A percentile compares a stretch with the other conserved stretches of the same genome.
phyloP scores from a whole-genome alignment of 345 rosid genomes.

The Populus pruinosa region DNA sequence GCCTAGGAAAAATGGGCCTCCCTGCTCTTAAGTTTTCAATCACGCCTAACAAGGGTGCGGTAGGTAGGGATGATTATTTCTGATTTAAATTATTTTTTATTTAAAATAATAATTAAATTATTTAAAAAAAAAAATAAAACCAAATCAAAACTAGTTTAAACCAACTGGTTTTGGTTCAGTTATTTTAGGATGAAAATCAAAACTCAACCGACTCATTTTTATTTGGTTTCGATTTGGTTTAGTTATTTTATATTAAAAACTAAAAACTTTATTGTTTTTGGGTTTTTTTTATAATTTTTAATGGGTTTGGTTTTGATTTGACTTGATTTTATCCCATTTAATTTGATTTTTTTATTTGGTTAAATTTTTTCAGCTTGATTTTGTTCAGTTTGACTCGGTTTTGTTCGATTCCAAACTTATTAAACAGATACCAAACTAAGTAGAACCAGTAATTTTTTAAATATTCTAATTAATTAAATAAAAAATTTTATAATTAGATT shows the following conservation, averaged over 20 bases:
- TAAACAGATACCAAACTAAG: accelerated
- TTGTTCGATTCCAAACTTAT: accelerated
- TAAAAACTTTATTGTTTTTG: too few species aligned
- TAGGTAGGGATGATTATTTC: too few species aligned
- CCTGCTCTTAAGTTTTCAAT: background rate
- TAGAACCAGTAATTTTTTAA: accelerated
- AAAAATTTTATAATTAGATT: accelerated
- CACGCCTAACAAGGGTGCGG: accelerated
- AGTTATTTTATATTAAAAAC: too few species aligned
- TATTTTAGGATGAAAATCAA: accelerated
- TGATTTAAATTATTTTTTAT: accelerated
- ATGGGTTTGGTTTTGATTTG: accelerated
- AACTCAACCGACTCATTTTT: too few species aligned
- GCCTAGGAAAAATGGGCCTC: background rate
- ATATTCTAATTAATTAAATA: too few species aligned
- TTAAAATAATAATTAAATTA: too few species aligned
- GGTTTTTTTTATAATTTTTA: too few species aligned
- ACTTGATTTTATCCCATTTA: accelerated
- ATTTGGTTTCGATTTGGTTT: too few species aligned
- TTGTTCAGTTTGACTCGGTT: accelerated
- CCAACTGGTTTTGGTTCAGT: accelerated
- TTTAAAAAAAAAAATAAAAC: too few species aligned
- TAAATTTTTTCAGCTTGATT: too few species aligned
- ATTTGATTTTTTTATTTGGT: accelerated
- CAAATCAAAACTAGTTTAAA: too few species aligned